Evolutionary conservation across 2,329 filamentous ascomycete species (phyloP).

Genomic region (Diatrype stigma): DNA sequence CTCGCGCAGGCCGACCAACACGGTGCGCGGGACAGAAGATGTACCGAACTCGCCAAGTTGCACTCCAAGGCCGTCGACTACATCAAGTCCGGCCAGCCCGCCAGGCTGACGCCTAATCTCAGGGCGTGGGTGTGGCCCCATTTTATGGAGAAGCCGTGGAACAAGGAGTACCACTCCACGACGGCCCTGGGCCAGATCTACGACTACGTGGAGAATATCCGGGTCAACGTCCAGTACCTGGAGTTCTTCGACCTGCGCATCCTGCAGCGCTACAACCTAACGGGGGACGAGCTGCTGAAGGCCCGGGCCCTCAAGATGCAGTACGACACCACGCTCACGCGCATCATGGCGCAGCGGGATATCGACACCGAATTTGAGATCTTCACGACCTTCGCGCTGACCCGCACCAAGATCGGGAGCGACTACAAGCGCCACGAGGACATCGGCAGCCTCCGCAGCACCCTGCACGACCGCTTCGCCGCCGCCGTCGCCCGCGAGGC

Average conservation of each 20-base stretch:
- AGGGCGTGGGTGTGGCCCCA: slow-evolving; percentile 70
- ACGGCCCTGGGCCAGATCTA: slow-evolving; percentile 79
- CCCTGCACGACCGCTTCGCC: slow-evolving; percentile 66
- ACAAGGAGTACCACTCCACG: slow-evolving; percentile 57
- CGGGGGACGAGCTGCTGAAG: slow-evolving; percentile 49
- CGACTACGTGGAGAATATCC: slow-evolving; percentile 63
- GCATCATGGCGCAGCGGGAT: slow-evolving; percentile 80
- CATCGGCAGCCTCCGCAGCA: slow-evolving; percentile 63
- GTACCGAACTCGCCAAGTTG: slow-evolving; percentile 70
- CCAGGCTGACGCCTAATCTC: slow-evolving; percentile 59
- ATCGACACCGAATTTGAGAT: slow-evolving; percentile 88
- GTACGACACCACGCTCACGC: slow-evolving; percentile 73
- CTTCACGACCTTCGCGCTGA: slow-evolving; percentile 80
- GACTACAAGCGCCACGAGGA: slow-evolving; percentile 89
- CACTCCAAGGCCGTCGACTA: slow-evolving; percentile 95
- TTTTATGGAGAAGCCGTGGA: slow-evolving; percentile 71
- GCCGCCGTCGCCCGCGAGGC: slow-evolving; percentile 61
- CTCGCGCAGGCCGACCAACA: slow-evolving; percentile 68
- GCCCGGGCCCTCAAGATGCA: slow-evolving; percentile 65
- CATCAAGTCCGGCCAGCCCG: slow-evolving; percentile 80
- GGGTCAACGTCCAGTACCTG: slow-evolving; percentile 71
- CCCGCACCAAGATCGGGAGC: slow-evolving; percentile 63
- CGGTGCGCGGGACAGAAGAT: slow-evolving; percentile 66
- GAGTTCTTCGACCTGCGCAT: slow-evolving; percentile 74
- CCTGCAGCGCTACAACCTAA: slow-evolving; percentile 55